phyloP scores from a whole-genome alignment of 108 stramenopile genomes.

The Pseudonitzschia delicatissima region DNA sequence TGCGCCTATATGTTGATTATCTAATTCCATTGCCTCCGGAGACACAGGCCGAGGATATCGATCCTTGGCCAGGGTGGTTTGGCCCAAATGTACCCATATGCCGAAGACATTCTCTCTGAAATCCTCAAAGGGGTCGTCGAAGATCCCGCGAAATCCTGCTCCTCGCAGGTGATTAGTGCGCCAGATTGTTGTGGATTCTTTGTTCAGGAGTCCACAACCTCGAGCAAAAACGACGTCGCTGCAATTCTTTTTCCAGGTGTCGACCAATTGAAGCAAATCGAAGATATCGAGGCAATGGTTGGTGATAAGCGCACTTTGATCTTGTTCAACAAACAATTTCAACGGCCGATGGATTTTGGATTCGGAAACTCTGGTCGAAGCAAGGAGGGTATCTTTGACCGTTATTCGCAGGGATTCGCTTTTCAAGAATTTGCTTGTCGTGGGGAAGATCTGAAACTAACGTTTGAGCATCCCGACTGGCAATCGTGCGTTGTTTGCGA shows the following conservation, averaged over 20 bases:
- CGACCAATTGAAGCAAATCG: conserved; percentile 52
- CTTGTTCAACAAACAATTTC: conserved; percentile 59
- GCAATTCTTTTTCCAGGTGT: conserved; percentile 56
- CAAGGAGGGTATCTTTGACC: conserved; percentile 38
- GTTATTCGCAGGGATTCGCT: conserved; percentile 54
- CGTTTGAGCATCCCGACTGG: conserved; percentile 55
- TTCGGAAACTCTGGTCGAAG: conserved; percentile 37
- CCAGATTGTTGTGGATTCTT: conserved; percentile 66
- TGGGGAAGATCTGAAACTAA: conserved; percentile 65
- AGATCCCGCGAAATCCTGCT: conserved; percentile 32
- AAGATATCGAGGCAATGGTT: conserved; percentile 58
- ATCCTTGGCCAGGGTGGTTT: conserved; percentile 73
- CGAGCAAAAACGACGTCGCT: conserved; percentile 52
- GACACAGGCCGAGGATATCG: conserved; percentile 59
- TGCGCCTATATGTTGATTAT: conserved; percentile 54
- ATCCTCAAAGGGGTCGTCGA: conserved; percentile 50
- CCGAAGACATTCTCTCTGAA: conserved; percentile 49
- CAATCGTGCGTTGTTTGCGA: conserved; percentile 48
- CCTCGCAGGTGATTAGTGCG: conserved; percentile 50
- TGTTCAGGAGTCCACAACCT: conserved; percentile 48
- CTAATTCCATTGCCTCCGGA: conserved; percentile 60
- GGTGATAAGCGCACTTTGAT: conserved; percentile 46
- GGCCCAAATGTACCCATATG: conserved; percentile 72
- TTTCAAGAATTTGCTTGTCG: conserved; percentile 71
- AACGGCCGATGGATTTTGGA: conserved; percentile 60